A percentile compares a stretch with the other conserved stretches of the same genome.
phyloP scores from a whole-genome alignment of 2,329 filamentous ascomycete species.

The Talaromyces sp. region DNA sequence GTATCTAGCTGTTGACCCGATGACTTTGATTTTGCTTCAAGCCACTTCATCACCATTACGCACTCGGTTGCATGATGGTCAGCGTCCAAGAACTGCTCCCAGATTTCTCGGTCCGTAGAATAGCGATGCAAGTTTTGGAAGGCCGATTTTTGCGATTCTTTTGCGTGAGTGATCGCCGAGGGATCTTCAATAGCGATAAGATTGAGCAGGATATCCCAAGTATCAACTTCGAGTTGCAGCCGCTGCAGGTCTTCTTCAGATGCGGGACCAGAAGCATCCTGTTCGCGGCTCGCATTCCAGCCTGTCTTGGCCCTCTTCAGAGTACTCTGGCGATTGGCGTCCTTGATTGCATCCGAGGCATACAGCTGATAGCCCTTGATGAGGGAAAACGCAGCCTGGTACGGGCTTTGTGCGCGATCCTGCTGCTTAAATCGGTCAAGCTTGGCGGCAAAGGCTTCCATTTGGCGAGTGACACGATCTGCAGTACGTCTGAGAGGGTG shows the following conservation, averaged over 20 bases:
- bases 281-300: conserved; percentile 19
- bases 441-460: conserved; percentile 77
- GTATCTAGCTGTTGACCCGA: conserved; percentile 67
- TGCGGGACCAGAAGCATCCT: conserved; percentile 16
- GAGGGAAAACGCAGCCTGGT: conserved; percentile 62
- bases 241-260: conserved; percentile 40
- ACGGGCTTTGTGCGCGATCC: conserved; percentile 41
- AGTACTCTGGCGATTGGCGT: conserved; percentile 33
- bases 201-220: conserved; percentile 78
- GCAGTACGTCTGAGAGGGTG: conserved; percentile 59
- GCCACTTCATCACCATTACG: conserved; percentile 74
- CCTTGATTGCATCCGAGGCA: conserved; percentile 46
- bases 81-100: conserved; percentile 66
- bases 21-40: conserved; percentile 68
- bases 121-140: conserved; percentile 48
- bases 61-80: conserved; percentile 73
- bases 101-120: conserved; percentile 57
- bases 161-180: conserved; percentile 33
- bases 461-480: conserved; percentile 68
- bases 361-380: conserved; percentile 58
- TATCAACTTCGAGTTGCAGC: conserved; percentile 78
- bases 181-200: conserved; percentile 66
- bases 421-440: conserved; percentile 67
- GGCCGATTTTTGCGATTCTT: conserved; percentile 32
- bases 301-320: conserved; percentile 32